Conservation (phyloP, 2,329 filamentous ascomycete genomes). For the Aspergillus aculeatinus region DNA sequence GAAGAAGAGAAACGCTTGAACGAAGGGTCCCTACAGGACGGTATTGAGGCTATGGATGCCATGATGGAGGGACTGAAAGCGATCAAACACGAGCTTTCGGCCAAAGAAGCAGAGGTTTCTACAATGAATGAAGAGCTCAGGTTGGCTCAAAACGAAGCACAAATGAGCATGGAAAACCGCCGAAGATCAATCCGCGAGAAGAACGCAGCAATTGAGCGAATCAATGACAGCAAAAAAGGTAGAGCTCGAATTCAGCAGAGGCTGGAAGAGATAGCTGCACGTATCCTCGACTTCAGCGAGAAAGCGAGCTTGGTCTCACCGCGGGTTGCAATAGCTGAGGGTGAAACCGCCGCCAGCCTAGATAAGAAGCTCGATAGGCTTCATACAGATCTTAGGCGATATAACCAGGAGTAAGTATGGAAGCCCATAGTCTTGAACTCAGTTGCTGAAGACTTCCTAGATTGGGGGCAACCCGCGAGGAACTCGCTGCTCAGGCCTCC, state of each 20-base stretch:
- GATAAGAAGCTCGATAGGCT: slow-evolving; percentile 53
- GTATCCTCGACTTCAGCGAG: slow-evolving; percentile 55
- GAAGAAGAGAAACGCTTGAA: slow-evolving; percentile 48
- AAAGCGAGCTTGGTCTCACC: slow-evolving; percentile 57
- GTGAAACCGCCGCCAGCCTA: slow-evolving; percentile 59
- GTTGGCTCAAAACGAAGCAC: slow-evolving; percentile 58
- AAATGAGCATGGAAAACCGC: slow-evolving; percentile 51
- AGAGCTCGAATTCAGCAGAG: slow-evolving; percentile 50
- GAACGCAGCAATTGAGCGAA: slow-evolving; percentile 57
- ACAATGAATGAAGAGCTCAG: slow-evolving; percentile 46
- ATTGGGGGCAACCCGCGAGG: slow-evolving; percentile 63
- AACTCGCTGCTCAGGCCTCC: slow-evolving; percentile 56
- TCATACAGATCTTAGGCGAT: slow-evolving; percentile 57
- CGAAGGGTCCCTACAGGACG: slow-evolving; percentile 51
- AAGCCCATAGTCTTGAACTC: not conserved
- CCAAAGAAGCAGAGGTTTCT: slow-evolving; percentile 36
- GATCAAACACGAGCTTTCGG: slow-evolving; percentile 35
- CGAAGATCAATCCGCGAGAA: slow-evolving; percentile 59
- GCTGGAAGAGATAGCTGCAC: slow-evolving; percentile 47
- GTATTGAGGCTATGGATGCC: slow-evolving; percentile 44
- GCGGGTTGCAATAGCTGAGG: slow-evolving; percentile 63
- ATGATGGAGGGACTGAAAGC: slow-evolving; percentile 41
- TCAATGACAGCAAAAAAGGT: slow-evolving; percentile 51
- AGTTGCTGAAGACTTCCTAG: slow-evolving; percentile 33
- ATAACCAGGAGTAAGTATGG: slow-evolving; percentile 49